Conservation (phyloP, 2,329 filamentous ascomycete species). For the Sordariomycetes sp. region DNA sequence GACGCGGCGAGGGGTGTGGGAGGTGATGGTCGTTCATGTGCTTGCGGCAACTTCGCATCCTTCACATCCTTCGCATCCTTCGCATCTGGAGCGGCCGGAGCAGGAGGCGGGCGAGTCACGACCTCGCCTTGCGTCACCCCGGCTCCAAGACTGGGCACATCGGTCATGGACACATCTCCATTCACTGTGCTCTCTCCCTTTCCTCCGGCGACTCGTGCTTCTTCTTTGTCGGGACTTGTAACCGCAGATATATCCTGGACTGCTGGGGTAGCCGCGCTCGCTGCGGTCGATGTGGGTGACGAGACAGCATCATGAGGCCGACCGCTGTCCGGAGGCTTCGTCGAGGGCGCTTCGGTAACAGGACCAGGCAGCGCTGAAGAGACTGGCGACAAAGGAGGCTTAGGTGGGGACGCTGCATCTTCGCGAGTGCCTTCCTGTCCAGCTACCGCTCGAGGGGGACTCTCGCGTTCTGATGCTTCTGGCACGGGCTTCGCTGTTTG, state of each 20-base stretch:
- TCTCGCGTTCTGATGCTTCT: background rate
- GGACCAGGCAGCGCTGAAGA: background rate
- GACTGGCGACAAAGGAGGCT: background rate
- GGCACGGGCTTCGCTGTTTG: background rate
- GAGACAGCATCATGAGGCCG: constrained; percentile 31
- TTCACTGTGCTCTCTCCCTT: background rate
- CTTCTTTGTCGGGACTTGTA: constrained; percentile 56
- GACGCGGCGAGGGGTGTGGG: background rate
- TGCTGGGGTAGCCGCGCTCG: constrained; percentile 60
- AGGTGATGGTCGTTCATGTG: background rate
- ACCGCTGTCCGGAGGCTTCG: constrained; percentile 1
- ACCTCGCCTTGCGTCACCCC: background rate
- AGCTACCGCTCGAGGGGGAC: background rate
- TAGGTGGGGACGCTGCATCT: background rate
- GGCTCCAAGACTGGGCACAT: background rate
- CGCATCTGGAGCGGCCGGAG: background rate
- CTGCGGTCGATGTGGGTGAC: constrained; percentile 53
- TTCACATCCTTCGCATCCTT: background rate
- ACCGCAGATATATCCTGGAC: constrained; percentile 56
- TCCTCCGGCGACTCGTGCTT: constrained; percentile 19
- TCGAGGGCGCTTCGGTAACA: background rate
- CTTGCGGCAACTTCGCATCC: background rate
- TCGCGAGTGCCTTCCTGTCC: background rate
- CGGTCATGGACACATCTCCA: constrained; percentile 1
- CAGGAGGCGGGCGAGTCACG: background rate